Percentiles rank a stretch among this genome's conserved stretches.
Conservation (phyloP, 2,329 filamentous ascomycete species). For the Fusarium lyarnte region DNA sequence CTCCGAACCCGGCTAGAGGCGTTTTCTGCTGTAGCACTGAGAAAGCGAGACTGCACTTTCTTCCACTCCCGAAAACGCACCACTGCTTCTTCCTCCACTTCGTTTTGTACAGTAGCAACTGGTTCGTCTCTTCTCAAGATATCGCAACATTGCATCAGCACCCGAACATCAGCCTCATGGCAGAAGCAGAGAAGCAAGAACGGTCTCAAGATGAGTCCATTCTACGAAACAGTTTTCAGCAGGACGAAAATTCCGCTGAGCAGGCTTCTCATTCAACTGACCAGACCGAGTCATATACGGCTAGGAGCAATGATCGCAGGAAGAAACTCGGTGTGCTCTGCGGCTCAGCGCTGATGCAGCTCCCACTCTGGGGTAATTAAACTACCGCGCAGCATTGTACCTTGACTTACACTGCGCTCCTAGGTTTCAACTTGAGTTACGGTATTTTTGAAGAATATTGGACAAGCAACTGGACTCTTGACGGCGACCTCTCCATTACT, state of each 20-base stretch:
- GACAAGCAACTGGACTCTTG: neutral
- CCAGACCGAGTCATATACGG: neutral
- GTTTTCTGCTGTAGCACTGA: too few relatives aligned
- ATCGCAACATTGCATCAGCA: neutral
- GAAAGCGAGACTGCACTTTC: neutral
- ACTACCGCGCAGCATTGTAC: fast-evolving
- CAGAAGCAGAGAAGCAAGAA: neutral
- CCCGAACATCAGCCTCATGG: neutral
- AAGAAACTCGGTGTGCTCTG: neutral
- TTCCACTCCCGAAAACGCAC: neutral
- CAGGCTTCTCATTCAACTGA: neutral
- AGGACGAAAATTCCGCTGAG: neutral
- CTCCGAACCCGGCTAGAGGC: neutral
- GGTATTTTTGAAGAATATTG: constrained; percentile 1
- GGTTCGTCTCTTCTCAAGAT: neutral
- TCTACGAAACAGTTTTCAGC: neutral
- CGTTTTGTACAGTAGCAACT: too few relatives aligned
- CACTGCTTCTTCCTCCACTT: neutral
- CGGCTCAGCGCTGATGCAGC: neutral
- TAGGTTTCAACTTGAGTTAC: neutral
- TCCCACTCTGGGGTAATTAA: neutral
- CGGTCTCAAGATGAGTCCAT: neutral
- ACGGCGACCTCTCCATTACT: neutral
- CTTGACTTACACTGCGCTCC: neutral
- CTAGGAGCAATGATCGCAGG: too few relatives aligned